Conservation (phyloP, 176 grass and related monocot genomes). For the Metroxylon sagu region DNA sequence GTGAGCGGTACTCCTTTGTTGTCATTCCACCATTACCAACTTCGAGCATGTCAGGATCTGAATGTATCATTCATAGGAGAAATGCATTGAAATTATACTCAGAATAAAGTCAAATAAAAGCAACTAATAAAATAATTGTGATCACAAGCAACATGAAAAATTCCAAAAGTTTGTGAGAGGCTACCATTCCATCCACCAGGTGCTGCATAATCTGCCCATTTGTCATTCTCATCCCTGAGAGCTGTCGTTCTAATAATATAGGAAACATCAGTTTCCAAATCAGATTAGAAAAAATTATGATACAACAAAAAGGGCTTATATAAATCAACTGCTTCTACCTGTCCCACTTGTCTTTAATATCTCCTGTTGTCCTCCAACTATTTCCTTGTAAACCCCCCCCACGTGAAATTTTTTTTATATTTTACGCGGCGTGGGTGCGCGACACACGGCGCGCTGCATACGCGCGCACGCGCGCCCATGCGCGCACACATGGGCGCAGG, state of each 20-base stretch:
- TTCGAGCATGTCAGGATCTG: constrained; percentile 96
- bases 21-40: constrained; percentile 91
- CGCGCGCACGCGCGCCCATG: too few relatives aligned
- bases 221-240: constrained; percentile 78
- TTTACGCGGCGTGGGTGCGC: too few relatives aligned
- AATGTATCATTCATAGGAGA: not conserved
- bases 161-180: too few relatives aligned
- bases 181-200: constrained; percentile 54
- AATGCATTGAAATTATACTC: not conserved
- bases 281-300: not conserved
- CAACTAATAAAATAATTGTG: not conserved
- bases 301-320: not conserved
- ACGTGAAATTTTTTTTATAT: too few relatives aligned
- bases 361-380: constrained; percentile 95
- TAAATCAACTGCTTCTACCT: constrained; percentile 22
- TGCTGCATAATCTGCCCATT: constrained; percentile 77
- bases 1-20: constrained; percentile 70
- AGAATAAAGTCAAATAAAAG: not conserved
- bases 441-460: too few relatives aligned
- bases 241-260: constrained; percentile 52
- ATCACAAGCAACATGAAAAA: not conserved
- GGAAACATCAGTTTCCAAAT: not conserved
- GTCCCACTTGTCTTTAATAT: constrained; percentile 78
- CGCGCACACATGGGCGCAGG: too few relatives aligned
- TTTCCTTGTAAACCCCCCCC: too few relatives aligned